A percentile compares a stretch with the other conserved stretches of the same genome.
These are phyloP conservation scores for Aspergillus pseudoglaucus DNA, from an alignment of 2,329 filamentous ascomycete species.

Conservation along the genomic window DNA sequence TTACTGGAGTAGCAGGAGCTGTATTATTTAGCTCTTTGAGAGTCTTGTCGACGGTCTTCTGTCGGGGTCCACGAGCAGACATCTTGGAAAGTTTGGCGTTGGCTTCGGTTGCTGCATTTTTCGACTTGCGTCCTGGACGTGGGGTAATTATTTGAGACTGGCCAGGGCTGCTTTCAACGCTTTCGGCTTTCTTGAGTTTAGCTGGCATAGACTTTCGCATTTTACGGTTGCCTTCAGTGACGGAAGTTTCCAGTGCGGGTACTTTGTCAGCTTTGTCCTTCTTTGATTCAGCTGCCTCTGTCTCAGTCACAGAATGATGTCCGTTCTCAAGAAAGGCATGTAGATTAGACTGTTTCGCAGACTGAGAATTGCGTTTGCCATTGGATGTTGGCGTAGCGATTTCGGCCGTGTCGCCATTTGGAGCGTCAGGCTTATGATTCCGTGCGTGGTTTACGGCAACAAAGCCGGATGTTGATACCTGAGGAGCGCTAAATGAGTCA, in stretches of 20 bases:
- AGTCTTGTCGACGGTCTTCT: background rate
- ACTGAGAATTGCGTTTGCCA: slow-evolving; percentile 1
- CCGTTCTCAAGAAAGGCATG: slow-evolving; percentile 5
- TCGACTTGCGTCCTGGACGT: slow-evolving; percentile 9
- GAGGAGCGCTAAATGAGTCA: slow-evolving; percentile 2
- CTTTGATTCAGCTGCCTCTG: slow-evolving; percentile 2
- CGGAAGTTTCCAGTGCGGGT: slow-evolving; percentile 2
- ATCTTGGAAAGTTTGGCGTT: slow-evolving; percentile 4
- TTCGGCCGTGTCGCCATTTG: slow-evolving; percentile 5
- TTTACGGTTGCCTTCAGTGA: slow-evolving; percentile 6
- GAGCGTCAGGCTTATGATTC: slow-evolving; percentile 4
- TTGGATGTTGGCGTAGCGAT: slow-evolving; percentile 5
- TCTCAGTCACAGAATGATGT: slow-evolving; percentile 7
- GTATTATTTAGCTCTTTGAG: slow-evolving; percentile 2
- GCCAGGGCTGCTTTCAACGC: slow-evolving; percentile 1
- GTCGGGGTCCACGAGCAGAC: background rate
- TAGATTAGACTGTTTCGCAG: slow-evolving; percentile 6
- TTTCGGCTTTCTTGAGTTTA: slow-evolving; percentile 7
- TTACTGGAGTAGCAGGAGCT: slow-evolving; percentile 4
- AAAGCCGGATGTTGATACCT: slow-evolving; percentile 4
- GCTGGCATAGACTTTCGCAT: slow-evolving; percentile 13
- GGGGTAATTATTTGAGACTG: slow-evolving; percentile 6
- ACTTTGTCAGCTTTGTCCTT: slow-evolving; percentile 2
- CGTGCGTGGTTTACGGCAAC: slow-evolving; percentile 3
- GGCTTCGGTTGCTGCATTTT: slow-evolving; percentile 1